phyloP scores from a whole-genome alignment of 306 rosid species.

The Crotalaria pallida region DNA sequence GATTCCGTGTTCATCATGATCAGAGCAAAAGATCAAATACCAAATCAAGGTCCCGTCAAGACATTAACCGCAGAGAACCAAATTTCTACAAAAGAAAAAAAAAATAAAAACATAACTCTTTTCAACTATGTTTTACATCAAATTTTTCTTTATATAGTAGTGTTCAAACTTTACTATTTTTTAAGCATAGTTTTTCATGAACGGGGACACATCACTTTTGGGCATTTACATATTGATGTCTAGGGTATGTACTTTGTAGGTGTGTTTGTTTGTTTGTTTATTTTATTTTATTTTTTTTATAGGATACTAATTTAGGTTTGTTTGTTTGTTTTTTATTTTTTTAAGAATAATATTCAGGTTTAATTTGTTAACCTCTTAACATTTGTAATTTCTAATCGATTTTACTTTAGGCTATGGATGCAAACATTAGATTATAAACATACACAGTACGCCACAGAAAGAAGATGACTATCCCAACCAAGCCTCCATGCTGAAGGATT shows the following conservation, averaged over 20 bases:
- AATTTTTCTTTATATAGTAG: neutral
- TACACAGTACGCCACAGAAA: slow-evolving; percentile 88
- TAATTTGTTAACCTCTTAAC: neutral
- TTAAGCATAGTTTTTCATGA: neutral
- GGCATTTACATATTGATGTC: neutral
- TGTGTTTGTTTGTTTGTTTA: too few relatives aligned
- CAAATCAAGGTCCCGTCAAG: neutral
- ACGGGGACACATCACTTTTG: neutral
- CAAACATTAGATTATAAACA: slow-evolving; percentile 9
- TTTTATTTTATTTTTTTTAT: too few relatives aligned
- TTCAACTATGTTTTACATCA: neutral
- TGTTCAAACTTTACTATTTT: neutral
- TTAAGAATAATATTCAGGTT: too few relatives aligned
- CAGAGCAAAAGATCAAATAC: neutral
- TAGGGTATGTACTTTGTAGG: neutral
- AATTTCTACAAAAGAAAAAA: neutral
- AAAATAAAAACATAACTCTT: neutral
- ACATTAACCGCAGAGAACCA: neutral
- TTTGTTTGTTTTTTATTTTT: too few relatives aligned
- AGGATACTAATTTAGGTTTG: neutral
- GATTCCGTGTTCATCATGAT: neutral
- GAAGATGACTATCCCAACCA: slow-evolving; percentile 84
- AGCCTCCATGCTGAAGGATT: slow-evolving; percentile 75
- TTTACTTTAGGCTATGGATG: neutral
- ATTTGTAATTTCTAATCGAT: neutral